Conservation (phyloP, 1,284 basidiomycete genomes). For the Cutaneotrichosporon sp. region DNA sequence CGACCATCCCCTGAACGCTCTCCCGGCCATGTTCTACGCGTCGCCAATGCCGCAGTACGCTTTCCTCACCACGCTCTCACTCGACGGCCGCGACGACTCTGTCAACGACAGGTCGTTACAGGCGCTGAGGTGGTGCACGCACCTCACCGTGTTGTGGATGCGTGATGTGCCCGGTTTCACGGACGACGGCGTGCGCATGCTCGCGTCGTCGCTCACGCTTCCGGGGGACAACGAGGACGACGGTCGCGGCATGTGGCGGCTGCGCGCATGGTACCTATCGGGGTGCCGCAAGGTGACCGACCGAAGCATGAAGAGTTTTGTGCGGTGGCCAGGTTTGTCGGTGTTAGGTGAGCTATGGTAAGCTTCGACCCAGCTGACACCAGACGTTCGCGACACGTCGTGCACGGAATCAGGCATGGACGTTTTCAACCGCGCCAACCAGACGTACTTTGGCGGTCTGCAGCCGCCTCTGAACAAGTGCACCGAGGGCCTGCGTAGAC, state of each 20-base stretch:
- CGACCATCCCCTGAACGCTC: constrained; percentile 27
- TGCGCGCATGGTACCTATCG: constrained; percentile 27
- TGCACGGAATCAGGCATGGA: constrained; percentile 25
- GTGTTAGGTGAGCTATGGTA: constrained; percentile 30
- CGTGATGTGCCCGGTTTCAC: constrained; percentile 23
- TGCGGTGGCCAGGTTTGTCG: constrained; percentile 35
- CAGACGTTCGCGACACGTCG: constrained; percentile 38
- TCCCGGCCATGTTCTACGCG: constrained; percentile 25
- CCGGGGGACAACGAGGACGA: constrained; percentile 6
- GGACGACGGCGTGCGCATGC: constrained; percentile 30
- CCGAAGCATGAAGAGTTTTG: constrained; percentile 26
- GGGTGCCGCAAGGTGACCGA: constrained; percentile 27
- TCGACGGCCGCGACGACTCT: constrained; percentile 21
- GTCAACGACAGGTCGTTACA: constrained; percentile 29
- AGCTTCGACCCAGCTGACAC: neutral
- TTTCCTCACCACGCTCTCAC: constrained; percentile 35
- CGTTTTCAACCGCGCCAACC: constrained; percentile 29
- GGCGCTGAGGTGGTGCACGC: constrained; percentile 27
- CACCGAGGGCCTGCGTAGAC: constrained; percentile 23
- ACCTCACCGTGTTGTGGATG: constrained; percentile 36
- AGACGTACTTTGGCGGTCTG: constrained; percentile 17
- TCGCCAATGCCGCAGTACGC: constrained; percentile 1
- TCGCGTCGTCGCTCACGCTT: constrained; percentile 22
- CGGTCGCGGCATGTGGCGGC: constrained; percentile 23
- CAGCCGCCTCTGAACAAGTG: constrained; percentile 34